Conservation (phyloP, 805 yeast species). For the Lipomyces anomalus region DNA sequence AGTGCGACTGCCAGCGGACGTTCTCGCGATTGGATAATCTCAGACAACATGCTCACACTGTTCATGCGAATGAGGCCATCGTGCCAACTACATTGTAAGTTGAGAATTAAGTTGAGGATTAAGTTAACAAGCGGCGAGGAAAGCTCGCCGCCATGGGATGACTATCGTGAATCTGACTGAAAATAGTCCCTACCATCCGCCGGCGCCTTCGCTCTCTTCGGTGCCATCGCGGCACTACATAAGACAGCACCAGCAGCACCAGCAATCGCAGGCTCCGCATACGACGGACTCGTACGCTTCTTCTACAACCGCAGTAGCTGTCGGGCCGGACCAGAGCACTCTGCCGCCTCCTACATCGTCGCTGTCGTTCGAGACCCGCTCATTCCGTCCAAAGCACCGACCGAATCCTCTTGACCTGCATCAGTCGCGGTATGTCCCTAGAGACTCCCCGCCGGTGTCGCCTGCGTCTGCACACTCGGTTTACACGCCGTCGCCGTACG, state of each 20-base stretch:
- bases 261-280: constrained; percentile 1
- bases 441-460: constrained; percentile 11
- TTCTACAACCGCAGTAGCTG: constrained; percentile 8
- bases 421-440: constrained; percentile 2
- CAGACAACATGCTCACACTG: constrained; percentile 87
- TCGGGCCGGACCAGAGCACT: background rate
- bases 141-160: background rate
- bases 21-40: constrained; percentile 82
- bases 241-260: constrained; percentile 1
- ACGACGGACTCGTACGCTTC: background rate
- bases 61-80: constrained; percentile 50
- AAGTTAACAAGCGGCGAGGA: too few species aligned
- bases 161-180: background rate
- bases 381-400: constrained; percentile 21
- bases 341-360: constrained; percentile 14
- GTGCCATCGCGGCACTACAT: constrained; percentile 1
- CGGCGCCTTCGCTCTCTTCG: constrained; percentile 2
- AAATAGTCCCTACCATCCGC: constrained; percentile 2
- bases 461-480: constrained; percentile 7
- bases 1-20: constrained; percentile 70
- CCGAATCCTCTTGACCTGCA: constrained; percentile 20
- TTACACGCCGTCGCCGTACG: background rate
- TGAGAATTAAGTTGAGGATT: too few species aligned
- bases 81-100: constrained; percentile 4
- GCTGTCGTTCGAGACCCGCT: constrained; percentile 8